phyloP scores from a whole-genome alignment of 1,284 basidiomycete genomes.

The Ustanciosporium gigantosporum region DNA sequence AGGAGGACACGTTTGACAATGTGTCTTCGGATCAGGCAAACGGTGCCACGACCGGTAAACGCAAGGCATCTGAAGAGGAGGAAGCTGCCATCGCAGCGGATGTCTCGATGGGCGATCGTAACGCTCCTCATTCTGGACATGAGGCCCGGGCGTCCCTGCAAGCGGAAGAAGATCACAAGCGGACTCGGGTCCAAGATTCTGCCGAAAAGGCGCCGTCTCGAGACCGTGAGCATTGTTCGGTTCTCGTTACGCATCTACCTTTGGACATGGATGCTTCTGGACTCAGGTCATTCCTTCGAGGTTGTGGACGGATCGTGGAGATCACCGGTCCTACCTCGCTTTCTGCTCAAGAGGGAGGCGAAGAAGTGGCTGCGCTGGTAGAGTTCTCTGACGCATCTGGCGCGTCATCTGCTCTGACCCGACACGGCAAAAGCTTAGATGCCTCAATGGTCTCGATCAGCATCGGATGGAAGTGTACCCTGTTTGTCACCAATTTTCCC shows the following conservation, averaged over 20 bases:
- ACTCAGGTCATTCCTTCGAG: constrained; percentile 77
- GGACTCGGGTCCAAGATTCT: constrained; percentile 36
- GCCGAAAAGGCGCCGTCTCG: constrained; percentile 57
- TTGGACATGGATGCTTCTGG: constrained; percentile 69
- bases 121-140: too few species aligned
- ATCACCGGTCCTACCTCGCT: constrained; percentile 41
- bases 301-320: constrained; percentile 62
- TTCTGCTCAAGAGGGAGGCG: constrained; percentile 18
- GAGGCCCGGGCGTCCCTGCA: not conserved
- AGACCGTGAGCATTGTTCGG: constrained; percentile 92
- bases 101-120: constrained; percentile 6
- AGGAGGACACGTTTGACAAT: constrained; percentile 8
- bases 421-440: constrained; percentile 81
- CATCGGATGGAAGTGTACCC: constrained; percentile 88
- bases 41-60: constrained; percentile 11
- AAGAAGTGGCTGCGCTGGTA: constrained; percentile 59
- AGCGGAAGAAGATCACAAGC: not conserved
- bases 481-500: constrained; percentile 96
- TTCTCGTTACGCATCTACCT: constrained; percentile 79
- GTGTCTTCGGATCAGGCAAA: not conserved
- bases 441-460: constrained; percentile 73
- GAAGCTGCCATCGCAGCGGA: constrained; percentile 9
- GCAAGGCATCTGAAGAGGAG: constrained; percentile 33
- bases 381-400: constrained; percentile 58
- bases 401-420: constrained; percentile 82